Evolutionary conservation across 1,284 basidiomycete genomes (phyloP).

Genomic region (Austroboletus rostrupii): DNA sequence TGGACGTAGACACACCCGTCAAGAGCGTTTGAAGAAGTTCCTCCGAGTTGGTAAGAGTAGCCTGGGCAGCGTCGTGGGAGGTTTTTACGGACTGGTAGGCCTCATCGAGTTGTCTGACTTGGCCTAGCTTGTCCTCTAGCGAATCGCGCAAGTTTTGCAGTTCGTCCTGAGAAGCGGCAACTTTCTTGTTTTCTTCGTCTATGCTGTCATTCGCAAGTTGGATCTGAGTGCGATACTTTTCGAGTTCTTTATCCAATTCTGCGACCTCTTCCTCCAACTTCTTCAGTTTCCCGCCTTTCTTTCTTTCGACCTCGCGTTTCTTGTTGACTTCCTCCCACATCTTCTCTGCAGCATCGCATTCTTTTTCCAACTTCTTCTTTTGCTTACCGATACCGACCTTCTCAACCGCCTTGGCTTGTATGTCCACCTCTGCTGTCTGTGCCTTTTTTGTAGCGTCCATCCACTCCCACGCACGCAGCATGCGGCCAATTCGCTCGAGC

Average conservation of each 20-base stretch:
- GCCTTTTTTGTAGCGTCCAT: constrained; percentile 49
- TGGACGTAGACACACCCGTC: constrained; percentile 81
- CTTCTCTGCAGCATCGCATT: constrained; percentile 49
- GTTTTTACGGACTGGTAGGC: constrained; percentile 71
- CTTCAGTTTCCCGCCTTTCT: constrained; percentile 74
- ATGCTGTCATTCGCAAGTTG: constrained; percentile 81
- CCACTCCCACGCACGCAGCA: constrained; percentile 92
- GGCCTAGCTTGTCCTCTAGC: constrained; percentile 52
- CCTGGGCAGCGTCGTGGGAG: constrained; percentile 62
- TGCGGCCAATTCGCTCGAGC: constrained; percentile 83
- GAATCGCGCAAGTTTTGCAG: constrained; percentile 59
- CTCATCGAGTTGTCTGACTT: constrained; percentile 58
- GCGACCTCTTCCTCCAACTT: constrained; percentile 75
- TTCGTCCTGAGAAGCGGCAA: constrained; percentile 53
- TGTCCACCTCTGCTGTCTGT: constrained; percentile 49
- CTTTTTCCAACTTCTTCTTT: constrained; percentile 48
- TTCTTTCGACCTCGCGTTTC: constrained; percentile 63
- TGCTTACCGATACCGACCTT: constrained; percentile 46
- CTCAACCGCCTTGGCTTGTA: constrained; percentile 45
- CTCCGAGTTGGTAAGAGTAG: constrained; percentile 73
- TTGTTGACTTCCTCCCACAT: constrained; percentile 56
- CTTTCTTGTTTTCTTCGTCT: constrained; percentile 74
- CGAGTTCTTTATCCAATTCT: constrained; percentile 79
- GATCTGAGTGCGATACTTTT: constrained; percentile 83
- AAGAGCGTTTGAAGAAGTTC: constrained; percentile 94